Percentiles rank a stretch among this genome's conserved stretches.
These are phyloP conservation scores for Penicillium longicatenatum DNA, from an alignment of 495 filamentous ascomycete genomes.

Conservation along the genomic window DNA sequence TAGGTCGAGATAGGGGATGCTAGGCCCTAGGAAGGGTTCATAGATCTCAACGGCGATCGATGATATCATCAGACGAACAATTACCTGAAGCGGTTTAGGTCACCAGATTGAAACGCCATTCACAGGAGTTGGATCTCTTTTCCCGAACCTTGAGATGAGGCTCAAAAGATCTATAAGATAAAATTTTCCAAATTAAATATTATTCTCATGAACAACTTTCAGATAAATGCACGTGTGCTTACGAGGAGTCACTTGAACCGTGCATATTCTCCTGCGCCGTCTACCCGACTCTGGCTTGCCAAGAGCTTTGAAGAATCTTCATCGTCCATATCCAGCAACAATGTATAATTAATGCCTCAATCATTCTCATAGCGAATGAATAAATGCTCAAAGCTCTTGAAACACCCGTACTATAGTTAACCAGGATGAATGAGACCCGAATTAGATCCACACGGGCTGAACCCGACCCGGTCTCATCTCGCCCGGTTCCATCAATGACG, in stretches of 20 bases:
- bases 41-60: not conserved
- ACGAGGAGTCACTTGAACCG: not conserved
- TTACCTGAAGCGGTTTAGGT: constrained; percentile 1
- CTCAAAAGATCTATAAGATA: not conserved
- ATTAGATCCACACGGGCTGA: not conserved
- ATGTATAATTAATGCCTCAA: not conserved
- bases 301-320: not conserved
- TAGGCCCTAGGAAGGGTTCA: no score
- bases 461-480: not conserved
- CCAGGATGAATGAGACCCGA: not conserved
- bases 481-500: constrained; percentile 11
- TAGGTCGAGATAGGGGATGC: no score
- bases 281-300: not conserved
- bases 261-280: not conserved
- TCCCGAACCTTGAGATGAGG: not conserved
- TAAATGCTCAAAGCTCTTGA: not conserved
- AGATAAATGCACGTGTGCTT: no score
- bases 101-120: not conserved
- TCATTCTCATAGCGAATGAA: not conserved
- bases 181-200: not conserved
- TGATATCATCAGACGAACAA: not conserved
- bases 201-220: no score
- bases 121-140: not conserved
- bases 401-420: not conserved
- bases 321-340: not conserved